Conservation (phyloP, 1,284 basidiomycete species). For the Chondrostereum purpureum region DNA sequence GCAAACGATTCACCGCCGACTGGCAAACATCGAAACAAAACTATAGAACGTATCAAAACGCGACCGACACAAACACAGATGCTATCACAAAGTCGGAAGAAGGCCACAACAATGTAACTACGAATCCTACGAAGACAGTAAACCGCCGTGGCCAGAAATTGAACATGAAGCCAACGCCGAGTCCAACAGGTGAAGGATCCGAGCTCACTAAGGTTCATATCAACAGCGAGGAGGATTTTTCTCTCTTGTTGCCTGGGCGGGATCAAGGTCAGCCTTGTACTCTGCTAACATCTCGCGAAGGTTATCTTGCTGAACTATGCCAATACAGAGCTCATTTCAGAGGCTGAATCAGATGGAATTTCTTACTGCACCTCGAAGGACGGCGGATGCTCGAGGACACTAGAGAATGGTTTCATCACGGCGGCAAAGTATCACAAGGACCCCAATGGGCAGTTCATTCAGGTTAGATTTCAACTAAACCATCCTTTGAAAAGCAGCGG, state of each 20-base stretch:
- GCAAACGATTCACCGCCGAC: background rate
- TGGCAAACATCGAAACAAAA: background rate
- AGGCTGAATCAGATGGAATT: background rate
- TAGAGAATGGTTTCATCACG: background rate
- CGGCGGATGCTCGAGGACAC: background rate
- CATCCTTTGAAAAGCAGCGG: no score
- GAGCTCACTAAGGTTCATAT: background rate
- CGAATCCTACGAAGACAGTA: background rate
- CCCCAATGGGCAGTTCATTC: background rate
- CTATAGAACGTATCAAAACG: background rate
- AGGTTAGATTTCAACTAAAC: no score
- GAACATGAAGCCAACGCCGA: constrained; percentile 1
- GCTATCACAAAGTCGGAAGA: background rate
- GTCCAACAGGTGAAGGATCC: constrained; percentile 3
- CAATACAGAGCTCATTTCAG: background rate
- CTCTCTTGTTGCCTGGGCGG: background rate
- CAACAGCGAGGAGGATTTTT: background rate
- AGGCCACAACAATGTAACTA: background rate
- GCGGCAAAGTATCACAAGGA: background rate
- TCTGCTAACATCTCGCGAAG: no score
- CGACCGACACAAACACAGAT: background rate
- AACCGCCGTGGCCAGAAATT: background rate
- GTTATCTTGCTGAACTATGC: no score
- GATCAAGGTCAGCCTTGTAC: background rate
- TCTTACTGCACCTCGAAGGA: constrained; percentile 1